Percentiles rank a stretch among this genome's conserved stretches.
These are phyloP conservation scores for Postia placenta DNA, from an alignment of 768 basidiomycete species.

Conservation along the genomic window DNA sequence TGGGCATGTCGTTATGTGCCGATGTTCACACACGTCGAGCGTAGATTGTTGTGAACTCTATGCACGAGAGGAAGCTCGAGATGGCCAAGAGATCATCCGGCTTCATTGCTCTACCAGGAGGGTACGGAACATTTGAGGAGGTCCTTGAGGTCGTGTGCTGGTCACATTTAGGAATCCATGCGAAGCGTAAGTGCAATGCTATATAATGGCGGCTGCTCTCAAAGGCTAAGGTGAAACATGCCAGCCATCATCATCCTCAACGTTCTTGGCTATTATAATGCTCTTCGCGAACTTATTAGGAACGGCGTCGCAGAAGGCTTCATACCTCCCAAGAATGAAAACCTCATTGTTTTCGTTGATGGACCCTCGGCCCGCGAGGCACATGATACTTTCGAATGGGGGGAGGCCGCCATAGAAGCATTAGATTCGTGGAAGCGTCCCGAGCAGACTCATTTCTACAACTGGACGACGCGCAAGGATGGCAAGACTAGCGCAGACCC, in stretches of 20 bases:
- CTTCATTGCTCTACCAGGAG: constrained; percentile 89
- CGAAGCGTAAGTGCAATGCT: constrained; percentile 53
- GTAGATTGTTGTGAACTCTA: constrained; percentile 71
- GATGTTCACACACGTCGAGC: background rate
- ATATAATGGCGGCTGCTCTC: no score
- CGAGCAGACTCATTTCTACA: constrained; percentile 13
- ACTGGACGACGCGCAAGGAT: constrained; percentile 21
- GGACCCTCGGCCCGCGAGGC: constrained; percentile 47
- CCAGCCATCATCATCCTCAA: constrained; percentile 85
- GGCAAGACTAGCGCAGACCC: no score
- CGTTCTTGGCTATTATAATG: constrained; percentile 76
- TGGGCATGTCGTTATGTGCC: background rate
- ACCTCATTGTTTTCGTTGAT: constrained; percentile 70
- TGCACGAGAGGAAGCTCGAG: constrained; percentile 86
- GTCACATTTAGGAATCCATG: constrained; percentile 87
- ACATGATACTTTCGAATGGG: constrained; percentile 74
- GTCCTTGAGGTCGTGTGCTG: constrained; percentile 91
- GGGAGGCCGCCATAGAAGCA: constrained; percentile 56
- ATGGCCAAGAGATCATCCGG: constrained; percentile 81
- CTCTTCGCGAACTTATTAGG: constrained; percentile 70
- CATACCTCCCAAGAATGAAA: constrained; percentile 56
- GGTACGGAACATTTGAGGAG: constrained; percentile 95
- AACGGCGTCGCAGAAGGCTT: constrained; percentile 66
- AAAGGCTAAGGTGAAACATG: no score
- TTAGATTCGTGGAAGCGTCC: constrained; percentile 49